Evolutionary conservation across 2,329 filamentous ascomycete species (phyloP).

Genomic region (Gremmenia infestans): DNA sequence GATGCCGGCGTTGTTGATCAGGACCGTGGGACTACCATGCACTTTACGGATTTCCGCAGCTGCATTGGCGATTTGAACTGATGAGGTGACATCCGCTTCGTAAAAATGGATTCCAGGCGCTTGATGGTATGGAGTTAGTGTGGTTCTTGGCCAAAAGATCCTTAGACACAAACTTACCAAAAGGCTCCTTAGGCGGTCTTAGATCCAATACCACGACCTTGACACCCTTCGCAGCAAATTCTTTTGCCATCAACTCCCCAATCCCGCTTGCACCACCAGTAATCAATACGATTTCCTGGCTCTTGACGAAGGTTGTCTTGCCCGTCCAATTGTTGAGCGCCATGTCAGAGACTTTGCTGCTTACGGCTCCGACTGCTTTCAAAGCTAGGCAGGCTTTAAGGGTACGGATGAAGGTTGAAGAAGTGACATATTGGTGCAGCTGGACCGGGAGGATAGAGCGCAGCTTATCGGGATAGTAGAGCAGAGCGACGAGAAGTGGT

Average conservation of each 20-base stretch:
- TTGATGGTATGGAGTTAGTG: slow-evolving; percentile 16
- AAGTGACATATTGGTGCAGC: slow-evolving; percentile 16
- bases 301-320: slow-evolving; percentile 56
- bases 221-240: slow-evolving; percentile 57
- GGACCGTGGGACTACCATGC: slow-evolving; percentile 60
- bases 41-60: slow-evolving; percentile 48
- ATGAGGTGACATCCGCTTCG: slow-evolving; percentile 61
- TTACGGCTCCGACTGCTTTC: slow-evolving; percentile 44
- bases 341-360: slow-evolving; percentile 45
- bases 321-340: slow-evolving; percentile 44
- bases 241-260: slow-evolving; percentile 57
- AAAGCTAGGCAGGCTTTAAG: slow-evolving; percentile 40
- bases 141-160: background rate
- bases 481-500: slow-evolving; percentile 19
- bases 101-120: slow-evolving; percentile 56
- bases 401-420: slow-evolving; percentile 12
- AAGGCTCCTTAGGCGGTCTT: slow-evolving; percentile 41
- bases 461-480: slow-evolving; percentile 24
- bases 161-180: slow-evolving; percentile 14
- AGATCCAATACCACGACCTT: slow-evolving; percentile 70
- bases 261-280: slow-evolving; percentile 73
- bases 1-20: slow-evolving; percentile 69
- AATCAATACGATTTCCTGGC: slow-evolving; percentile 64
- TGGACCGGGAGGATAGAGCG: slow-evolving; percentile 14
- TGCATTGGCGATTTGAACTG: slow-evolving; percentile 45